Evolutionary conservation across 345 rosid species (phyloP).

Genomic region (Lumnitzera littorea): DNA sequence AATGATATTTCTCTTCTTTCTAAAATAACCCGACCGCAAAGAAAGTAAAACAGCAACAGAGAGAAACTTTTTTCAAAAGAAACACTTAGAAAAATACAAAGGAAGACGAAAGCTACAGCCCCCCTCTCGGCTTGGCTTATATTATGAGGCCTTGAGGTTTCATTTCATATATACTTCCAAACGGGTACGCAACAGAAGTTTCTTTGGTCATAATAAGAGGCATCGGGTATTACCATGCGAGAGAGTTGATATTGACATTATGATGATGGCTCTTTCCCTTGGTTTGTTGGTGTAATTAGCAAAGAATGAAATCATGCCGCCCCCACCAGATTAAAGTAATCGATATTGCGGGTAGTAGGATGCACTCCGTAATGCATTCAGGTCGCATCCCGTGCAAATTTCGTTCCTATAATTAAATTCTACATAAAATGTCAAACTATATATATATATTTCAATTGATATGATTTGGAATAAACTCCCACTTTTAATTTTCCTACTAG

Average conservation of each 20-base stretch:
- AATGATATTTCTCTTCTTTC: not conserved
- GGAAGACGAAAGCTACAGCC: too few species aligned
- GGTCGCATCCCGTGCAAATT: too few species aligned
- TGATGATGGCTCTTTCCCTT: not conserved
- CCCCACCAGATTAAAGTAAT: too few species aligned
- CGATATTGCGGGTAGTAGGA: too few species aligned
- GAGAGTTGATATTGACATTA: not conserved
- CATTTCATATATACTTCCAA: slow-evolving; percentile 1
- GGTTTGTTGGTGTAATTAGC: slow-evolving; percentile 1
- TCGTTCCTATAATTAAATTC: too few species aligned
- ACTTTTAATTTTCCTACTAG: too few species aligned
- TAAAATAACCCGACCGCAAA: not conserved
- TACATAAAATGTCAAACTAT: too few species aligned
- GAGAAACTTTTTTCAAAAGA: not conserved
- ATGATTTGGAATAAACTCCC: too few species aligned
- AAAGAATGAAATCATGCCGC: not conserved
- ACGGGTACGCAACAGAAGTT: not conserved
- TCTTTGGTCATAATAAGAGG: not conserved
- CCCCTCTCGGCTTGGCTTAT: not conserved
- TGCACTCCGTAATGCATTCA: too few species aligned
- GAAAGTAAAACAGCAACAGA: not conserved
- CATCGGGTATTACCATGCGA: slow-evolving; percentile 3
- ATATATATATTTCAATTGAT: too few species aligned
- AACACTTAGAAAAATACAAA: not conserved
- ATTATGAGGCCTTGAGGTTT: not conserved